Percentiles rank a stretch among this genome's conserved stretches.
Conservation (phyloP, 1,284 basidiomycete genomes). For the Vanrija sp. region DNA sequence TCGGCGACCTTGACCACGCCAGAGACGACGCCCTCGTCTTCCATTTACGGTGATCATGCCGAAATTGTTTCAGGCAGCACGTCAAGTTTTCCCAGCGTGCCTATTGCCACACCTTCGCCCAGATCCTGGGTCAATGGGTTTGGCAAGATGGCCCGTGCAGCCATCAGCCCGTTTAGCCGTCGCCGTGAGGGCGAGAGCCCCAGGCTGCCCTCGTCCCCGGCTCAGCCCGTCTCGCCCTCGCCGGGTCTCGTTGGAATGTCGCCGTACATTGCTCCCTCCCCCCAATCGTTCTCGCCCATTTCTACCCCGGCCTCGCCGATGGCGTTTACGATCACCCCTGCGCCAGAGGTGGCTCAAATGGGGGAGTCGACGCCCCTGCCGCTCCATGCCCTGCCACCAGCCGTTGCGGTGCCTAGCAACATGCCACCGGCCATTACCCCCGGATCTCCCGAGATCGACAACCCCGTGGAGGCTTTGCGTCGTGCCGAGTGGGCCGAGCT, state of each 20-base stretch:
- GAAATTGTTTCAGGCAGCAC: not conserved
- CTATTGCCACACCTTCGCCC: conserved; percentile 10
- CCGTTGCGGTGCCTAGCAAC: conserved; percentile 16
- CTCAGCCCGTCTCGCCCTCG: conserved; percentile 3
- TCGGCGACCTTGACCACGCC: conserved; percentile 10
- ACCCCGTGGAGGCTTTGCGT: conserved; percentile 17
- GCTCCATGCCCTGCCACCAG: conserved; percentile 14
- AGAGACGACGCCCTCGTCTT: conserved; percentile 15
- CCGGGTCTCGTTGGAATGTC: not conserved
- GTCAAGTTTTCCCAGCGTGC: not conserved
- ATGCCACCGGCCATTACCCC: conserved; percentile 16
- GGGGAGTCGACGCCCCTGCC: conserved; percentile 10
- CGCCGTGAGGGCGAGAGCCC: conserved; percentile 19
- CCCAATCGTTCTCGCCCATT: conserved; percentile 1
- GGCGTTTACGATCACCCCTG: conserved; percentile 15
- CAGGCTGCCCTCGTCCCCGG: conserved; percentile 7
- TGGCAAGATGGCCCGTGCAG: conserved; percentile 41
- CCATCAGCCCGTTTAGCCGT: conserved; percentile 25
- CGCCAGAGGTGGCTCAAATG: conserved; percentile 16
- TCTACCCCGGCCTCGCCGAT: conserved; percentile 9
- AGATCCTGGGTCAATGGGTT: conserved; percentile 37
- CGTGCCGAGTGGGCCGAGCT: conserved; percentile 34
- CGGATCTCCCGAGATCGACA: conserved; percentile 15
- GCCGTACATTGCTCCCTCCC: conserved; percentile 14
- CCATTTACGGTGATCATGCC: conserved; percentile 8